A percentile compares a stretch with the other conserved stretches of the same genome.
Evolutionary conservation across 179 eudicot species (phyloP).

Genomic region (Patellifolia procumbens): DNA sequence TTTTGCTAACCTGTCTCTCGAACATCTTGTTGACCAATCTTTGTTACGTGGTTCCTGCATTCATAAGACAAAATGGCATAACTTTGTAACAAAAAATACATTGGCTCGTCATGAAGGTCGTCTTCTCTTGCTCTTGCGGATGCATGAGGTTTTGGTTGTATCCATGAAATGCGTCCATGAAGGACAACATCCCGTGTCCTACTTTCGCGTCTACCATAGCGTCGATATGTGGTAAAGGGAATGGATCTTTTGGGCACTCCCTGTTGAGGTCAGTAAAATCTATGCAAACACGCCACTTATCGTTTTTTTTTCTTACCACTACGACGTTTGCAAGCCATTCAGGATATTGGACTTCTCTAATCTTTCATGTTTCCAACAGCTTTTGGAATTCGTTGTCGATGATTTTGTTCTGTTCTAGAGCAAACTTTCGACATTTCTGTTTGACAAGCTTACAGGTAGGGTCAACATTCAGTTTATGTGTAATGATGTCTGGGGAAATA

Average conservation of each 20-base stretch:
- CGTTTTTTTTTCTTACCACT: too few relatives aligned
- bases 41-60: constrained; percentile 4
- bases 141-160: constrained; percentile 3
- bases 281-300: too few relatives aligned
- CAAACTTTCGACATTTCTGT: neutral
- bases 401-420: neutral
- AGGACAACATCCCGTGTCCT: neutral
- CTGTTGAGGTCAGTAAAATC: neutral
- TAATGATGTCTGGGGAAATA: neutral
- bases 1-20: neutral
- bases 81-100: constrained; percentile 4
- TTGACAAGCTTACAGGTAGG: neutral
- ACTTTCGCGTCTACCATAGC: neutral
- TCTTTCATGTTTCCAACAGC: neutral
- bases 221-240: neutral
- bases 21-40: constrained; percentile 3
- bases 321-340: too few relatives aligned
- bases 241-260: neutral
- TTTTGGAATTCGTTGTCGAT: neutral
- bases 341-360: too few relatives aligned
- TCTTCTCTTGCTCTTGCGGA: neutral
- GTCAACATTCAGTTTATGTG: neutral
- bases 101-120: neutral
- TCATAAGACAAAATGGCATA: neutral
- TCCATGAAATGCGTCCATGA: neutral